Evolutionary conservation across 2,329 filamentous ascomycete genomes (phyloP).

Genomic region (Ophiocordyceps robertsii): DNA sequence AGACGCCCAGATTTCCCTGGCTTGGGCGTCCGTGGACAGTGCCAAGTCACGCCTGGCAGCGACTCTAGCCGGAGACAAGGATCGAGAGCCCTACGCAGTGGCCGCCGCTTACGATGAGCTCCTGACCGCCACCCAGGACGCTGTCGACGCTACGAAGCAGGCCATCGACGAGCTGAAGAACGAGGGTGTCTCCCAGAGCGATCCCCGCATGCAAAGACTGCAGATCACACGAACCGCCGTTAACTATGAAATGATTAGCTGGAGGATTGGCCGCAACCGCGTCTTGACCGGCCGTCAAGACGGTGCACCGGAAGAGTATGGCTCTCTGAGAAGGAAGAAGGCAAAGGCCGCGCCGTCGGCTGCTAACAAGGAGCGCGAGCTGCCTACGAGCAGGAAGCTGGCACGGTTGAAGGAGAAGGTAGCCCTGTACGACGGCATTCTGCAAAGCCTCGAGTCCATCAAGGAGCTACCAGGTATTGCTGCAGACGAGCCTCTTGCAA

Average conservation of each 20-base stretch:
- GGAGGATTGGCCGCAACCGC: constrained; percentile 86
- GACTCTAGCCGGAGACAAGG: constrained; percentile 28
- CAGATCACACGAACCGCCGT: constrained; percentile 88
- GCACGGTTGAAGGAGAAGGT: constrained; percentile 73
- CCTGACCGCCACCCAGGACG: constrained; percentile 81
- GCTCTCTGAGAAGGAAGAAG: constrained; percentile 35
- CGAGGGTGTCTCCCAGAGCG: constrained; percentile 73
- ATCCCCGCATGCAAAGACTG: constrained; percentile 78
- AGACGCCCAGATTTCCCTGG: constrained; percentile 80
- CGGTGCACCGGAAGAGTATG: constrained; percentile 47
- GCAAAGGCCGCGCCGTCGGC: constrained; percentile 19
- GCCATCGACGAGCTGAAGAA: constrained; percentile 80
- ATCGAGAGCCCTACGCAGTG: constrained; percentile 46
- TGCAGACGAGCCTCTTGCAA: constrained; percentile 62
- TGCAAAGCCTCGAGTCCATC: constrained; percentile 84
- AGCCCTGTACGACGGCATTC: constrained; percentile 78
- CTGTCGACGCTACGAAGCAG: constrained; percentile 82
- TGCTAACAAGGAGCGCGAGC: constrained; percentile 38
- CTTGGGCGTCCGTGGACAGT: constrained; percentile 55
- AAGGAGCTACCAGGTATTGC: constrained; percentile 83
- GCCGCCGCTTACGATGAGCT: constrained; percentile 86
- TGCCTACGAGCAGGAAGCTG: constrained; percentile 62
- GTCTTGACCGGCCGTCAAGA: constrained; percentile 76
- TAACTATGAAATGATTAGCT: constrained; percentile 87
- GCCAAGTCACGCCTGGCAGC: constrained; percentile 36